Base-by-base conservation (phyloP, 257 asterid genomes). In the Solanum clarkiae region DNA sequence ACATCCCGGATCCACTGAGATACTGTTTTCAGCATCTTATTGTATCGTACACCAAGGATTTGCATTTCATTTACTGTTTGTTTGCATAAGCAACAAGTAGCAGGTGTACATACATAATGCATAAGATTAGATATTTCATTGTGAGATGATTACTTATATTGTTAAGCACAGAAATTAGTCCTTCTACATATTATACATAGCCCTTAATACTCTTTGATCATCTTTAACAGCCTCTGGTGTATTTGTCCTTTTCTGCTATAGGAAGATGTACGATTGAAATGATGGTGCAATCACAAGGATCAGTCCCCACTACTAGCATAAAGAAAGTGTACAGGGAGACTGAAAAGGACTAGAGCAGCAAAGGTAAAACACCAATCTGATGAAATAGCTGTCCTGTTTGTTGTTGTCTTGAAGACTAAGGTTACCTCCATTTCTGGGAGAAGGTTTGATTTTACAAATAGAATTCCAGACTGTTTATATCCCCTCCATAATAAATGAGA, bases 331-430 rank as follows among this genome's bases (percentile, higher is more conserved):
- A 79, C 82, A 51, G 80, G 10, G 49, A 10, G 86, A 16, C 45
- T 53, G 87, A 84, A 84, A 86, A 75, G n/a, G 87, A 83, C 85
- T 68, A n/a, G 36, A 83, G 85, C 57, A 49, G 40, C 53, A 53
- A 77, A 80, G 59, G 14, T 11, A 70, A 70, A 81, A 84, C 84
- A 63, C 63, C 24, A 44, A 60, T 40, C 75, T 47, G 24, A n/a
- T 45, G 15, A n/a, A 77, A 62, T 24, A 53, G 45, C 51, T 65
- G 86, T 86, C 88, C 65, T 82, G 44, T 40, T 82, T 59, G 20
- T 87, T 86, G 24, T 87, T 86, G 90, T 88, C 90, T 80, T 60
- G 10, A 45, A 71, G 36, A 6, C 10, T 12, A 77, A 16, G 11
- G 82, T 77, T 53, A 53, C 63, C 66, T 85, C 10, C 60, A 32